Evolutionary conservation across 1,284 basidiomycete genomes (phyloP).

Genomic region (Sporisorium graminicola): DNA sequence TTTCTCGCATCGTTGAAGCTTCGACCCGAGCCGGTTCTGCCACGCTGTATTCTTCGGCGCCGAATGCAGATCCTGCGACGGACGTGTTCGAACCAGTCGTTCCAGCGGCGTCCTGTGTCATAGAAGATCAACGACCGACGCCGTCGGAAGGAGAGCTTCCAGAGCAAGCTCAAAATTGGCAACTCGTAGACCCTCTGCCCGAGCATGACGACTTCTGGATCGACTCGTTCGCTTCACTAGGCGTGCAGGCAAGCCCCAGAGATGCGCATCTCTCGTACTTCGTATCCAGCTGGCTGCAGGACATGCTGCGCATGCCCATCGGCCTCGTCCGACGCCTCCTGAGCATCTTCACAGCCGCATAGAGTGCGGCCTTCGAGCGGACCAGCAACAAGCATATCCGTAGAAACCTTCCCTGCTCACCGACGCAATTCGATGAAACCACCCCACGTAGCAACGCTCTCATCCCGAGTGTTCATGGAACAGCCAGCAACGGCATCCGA

Average conservation of each 20-base stretch:
- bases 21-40: not conserved
- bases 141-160: not conserved
- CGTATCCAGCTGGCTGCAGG: slow-evolving; percentile 14
- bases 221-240: not conserved
- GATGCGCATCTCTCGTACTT: not conserved
- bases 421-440: not conserved
- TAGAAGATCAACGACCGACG: not conserved
- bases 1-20: slow-evolving; percentile 27
- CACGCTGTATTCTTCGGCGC: not conserved
- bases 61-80: not conserved
- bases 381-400: not conserved
- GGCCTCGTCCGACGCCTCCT: slow-evolving; percentile 10
- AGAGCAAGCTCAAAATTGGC: not conserved
- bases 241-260: not conserved
- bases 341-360: slow-evolving; percentile 8
- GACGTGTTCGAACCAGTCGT: not conserved
- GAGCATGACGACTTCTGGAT: not conserved
- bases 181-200: not conserved
- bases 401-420: slow-evolving; percentile 2
- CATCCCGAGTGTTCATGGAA: not conserved
- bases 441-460: too few relatives aligned
- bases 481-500: not conserved
- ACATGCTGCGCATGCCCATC: slow-evolving; percentile 15
- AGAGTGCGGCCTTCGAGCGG: not conserved
- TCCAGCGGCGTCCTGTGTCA: not conserved